Conservation (phyloP, 2,329 filamentous ascomycete species). For the Nigrospora osmanthi region DNA sequence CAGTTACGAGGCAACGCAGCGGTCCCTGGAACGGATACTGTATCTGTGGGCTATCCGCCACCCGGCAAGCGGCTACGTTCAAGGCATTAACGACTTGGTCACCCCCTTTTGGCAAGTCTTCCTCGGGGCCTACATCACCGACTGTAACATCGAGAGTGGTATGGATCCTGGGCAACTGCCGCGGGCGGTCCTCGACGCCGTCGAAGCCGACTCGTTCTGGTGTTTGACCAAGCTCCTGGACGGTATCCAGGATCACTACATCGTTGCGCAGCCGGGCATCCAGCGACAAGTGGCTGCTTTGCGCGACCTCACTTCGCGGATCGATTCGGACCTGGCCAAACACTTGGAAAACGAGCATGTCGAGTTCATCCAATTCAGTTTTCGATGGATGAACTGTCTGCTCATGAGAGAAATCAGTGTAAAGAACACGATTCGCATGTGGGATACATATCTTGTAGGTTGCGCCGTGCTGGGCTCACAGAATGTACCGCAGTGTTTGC, state of each 20-base stretch:
- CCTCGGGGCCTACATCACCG: conserved; percentile 88
- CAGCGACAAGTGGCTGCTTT: conserved; percentile 86
- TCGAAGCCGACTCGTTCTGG: conserved; percentile 98
- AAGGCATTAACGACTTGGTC: conserved; percentile 96
- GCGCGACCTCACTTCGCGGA: conserved; percentile 82
- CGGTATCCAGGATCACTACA: conserved; percentile 98
- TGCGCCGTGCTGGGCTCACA: not conserved
- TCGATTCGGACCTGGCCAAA: conserved; percentile 75
- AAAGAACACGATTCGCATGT: conserved; percentile 96
- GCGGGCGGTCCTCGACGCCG: conserved; percentile 83
- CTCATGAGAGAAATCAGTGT: conserved; percentile 97
- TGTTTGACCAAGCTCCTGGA: conserved; percentile 96
- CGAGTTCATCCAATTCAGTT: conserved; percentile 99
- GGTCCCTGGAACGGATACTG: conserved; percentile 86
- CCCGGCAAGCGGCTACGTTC: conserved; percentile 94
- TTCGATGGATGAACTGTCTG: conserved; percentile 99
- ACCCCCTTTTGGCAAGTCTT: conserved; percentile 99
- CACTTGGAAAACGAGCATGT: conserved; percentile 87
- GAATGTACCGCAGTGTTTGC: conserved; percentile 2
- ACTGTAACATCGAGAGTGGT: conserved; percentile 81
- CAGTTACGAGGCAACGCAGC: conserved; percentile 89
- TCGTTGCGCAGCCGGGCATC: conserved; percentile 94
- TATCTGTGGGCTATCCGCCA: conserved; percentile 98
- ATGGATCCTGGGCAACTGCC: conserved; percentile 97
- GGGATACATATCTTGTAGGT: conserved; percentile 94